Evolutionary conservation across 192 early-diverging fungal genomes (phyloP).

Genomic region (Phlyctochytrium bullatum): DNA sequence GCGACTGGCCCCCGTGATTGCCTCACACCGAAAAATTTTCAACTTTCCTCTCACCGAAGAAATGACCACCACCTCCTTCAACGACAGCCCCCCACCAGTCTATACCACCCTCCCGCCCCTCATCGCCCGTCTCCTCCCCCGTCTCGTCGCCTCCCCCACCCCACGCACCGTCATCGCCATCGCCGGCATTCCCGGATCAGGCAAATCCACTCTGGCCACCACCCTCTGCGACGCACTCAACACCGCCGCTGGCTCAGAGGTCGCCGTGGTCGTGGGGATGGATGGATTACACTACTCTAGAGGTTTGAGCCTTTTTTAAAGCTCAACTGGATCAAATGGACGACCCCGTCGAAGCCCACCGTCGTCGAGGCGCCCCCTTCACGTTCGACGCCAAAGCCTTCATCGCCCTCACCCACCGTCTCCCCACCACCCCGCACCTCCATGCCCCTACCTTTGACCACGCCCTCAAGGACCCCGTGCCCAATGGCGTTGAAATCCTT

Average conservation of each 20-base stretch:
- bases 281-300: constrained; percentile 58
- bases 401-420: constrained; percentile 12
- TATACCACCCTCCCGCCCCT: too few species aligned
- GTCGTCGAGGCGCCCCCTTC: constrained; percentile 52
- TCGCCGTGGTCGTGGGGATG: constrained; percentile 48
- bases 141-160: neutral
- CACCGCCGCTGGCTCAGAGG: neutral
- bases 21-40: too few species aligned
- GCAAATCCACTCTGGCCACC: constrained; percentile 41
- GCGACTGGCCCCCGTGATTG: too few species aligned
- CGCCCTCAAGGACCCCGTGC: constrained; percentile 49
- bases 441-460: constrained; percentile 52
- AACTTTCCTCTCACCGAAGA: too few species aligned
- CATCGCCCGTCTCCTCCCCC: neutral
- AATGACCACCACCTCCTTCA: too few species aligned
- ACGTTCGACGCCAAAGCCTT: constrained; percentile 45
- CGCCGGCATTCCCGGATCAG: constrained; percentile 43
- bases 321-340: constrained; percentile 20
- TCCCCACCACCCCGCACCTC: neutral
- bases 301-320: constrained; percentile 2
- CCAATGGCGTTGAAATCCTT: constrained; percentile 30
- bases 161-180: constrained; percentile 17
- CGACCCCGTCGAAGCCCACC: constrained; percentile 39
- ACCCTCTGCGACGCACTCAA: constrained; percentile 21
- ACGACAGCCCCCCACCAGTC: too few species aligned